Evolutionary conservation across 164 flowering plant species (phyloP).

Genomic region (Buxus sempervirens): DNA sequence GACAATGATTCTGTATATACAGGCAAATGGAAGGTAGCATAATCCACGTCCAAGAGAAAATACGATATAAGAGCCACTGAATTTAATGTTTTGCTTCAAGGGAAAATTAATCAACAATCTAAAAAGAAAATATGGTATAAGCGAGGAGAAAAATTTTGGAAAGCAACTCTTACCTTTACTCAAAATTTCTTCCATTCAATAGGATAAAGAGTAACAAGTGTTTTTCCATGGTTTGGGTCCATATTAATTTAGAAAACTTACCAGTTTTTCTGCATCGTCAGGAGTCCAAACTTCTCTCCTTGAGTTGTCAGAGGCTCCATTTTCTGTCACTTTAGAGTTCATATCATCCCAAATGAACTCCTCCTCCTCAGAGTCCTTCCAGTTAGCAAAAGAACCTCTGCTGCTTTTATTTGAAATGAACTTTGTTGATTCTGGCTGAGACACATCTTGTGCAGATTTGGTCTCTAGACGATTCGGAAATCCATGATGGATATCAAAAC

Average conservation of each 20-base stretch:
- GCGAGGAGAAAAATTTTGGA: constrained; percentile 1
- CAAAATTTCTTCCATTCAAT: neutral
- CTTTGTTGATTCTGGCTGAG: constrained; percentile 23
- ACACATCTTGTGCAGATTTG: constrained; percentile 31
- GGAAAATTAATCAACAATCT: neutral
- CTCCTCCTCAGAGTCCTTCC: constrained; percentile 95
- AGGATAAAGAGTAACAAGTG: constrained; percentile 1
- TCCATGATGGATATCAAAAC: constrained; percentile 38
- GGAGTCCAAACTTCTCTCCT: constrained; percentile 45
- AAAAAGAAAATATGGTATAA: neutral
- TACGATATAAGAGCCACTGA: neutral
- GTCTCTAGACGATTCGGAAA: constrained; percentile 27
- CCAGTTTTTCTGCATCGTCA: constrained; percentile 50
- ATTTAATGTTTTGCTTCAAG: too few relatives aligned
- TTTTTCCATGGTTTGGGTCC: constrained; percentile 4
- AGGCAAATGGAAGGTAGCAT: neutral
- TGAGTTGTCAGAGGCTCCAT: constrained; percentile 31
- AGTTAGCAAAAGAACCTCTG: constrained; percentile 43
- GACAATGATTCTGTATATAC: neutral
- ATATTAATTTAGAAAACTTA: constrained; percentile 23
- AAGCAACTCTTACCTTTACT: constrained; percentile 6
- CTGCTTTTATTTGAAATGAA: constrained; percentile 27
- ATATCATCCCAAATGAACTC: constrained; percentile 85
- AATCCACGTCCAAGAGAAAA: neutral
- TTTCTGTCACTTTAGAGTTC: constrained; percentile 47